phyloP scores from a whole-genome alignment of 164 flowering plant species.

The Euptelea pleiosperma region DNA sequence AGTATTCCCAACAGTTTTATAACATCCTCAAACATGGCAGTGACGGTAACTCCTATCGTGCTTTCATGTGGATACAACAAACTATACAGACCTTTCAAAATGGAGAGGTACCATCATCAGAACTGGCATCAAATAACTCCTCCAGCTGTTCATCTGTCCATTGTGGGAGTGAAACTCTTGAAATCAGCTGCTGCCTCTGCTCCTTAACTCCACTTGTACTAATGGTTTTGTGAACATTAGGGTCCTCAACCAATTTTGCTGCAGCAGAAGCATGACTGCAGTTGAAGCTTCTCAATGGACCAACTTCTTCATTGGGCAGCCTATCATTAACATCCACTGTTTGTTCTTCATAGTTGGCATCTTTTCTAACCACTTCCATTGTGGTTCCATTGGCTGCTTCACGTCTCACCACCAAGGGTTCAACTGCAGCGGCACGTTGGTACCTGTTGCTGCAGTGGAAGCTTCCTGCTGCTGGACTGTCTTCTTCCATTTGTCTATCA shows the following conservation, averaged over 20 bases:
- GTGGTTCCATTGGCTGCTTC: conserved; percentile 2
- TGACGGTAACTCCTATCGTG: too few species aligned
- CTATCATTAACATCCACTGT: conserved; percentile 5
- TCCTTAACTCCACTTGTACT: conserved; percentile 13
- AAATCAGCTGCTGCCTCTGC: conserved; percentile 21
- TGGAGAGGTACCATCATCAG: conserved; percentile 22
- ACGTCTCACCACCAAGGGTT: neutral
- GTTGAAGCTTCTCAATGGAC: conserved; percentile 1
- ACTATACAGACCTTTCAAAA: conserved; percentile 6
- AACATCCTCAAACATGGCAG: too few species aligned
- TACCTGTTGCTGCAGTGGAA: conserved; percentile 6
- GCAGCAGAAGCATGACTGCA: conserved; percentile 8
- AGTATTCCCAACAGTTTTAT: too few species aligned
- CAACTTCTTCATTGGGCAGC: conserved; percentile 2
- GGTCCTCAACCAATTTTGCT: conserved; percentile 9
- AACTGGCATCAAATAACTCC: conserved; percentile 47
- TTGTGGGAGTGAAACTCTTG: conserved; percentile 35
- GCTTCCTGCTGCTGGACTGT: neutral
- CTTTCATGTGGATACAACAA: too few species aligned
- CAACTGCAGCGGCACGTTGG: conserved; percentile 5
- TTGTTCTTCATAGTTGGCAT: conserved; percentile 6
- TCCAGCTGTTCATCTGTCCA: conserved; percentile 84
- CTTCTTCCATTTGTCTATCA: conserved; percentile 7
- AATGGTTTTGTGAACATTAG: conserved; percentile 13
- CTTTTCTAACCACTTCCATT: conserved; percentile 1